Evolutionary conservation across 1,284 basidiomycete genomes (phyloP).

Genomic region (Sporisorium graminicola): DNA sequence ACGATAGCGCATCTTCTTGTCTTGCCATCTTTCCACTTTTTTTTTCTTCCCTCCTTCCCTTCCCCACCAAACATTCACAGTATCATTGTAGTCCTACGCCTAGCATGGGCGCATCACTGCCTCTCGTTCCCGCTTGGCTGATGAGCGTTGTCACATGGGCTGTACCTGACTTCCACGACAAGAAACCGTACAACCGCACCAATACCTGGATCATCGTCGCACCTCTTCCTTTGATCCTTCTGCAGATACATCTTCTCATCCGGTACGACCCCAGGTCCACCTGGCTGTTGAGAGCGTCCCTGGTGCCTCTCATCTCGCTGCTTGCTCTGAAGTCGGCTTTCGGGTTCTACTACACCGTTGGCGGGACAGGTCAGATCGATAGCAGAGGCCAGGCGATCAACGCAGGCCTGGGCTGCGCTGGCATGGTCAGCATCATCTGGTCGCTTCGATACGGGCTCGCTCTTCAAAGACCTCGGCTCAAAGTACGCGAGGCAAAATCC

Average conservation of each 20-base stretch:
- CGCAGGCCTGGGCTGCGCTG: conserved; percentile 22
- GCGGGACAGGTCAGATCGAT: conserved; percentile 21
- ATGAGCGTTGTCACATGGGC: conserved; percentile 13
- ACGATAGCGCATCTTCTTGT: background rate
- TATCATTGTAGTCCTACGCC: background rate
- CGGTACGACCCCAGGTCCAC: conserved; percentile 27
- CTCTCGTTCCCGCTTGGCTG: conserved; percentile 8
- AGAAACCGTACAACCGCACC: conserved; percentile 15
- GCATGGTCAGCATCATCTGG: conserved; percentile 10
- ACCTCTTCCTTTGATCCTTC: conserved; percentile 12
- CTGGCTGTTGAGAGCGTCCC: conserved; percentile 14
- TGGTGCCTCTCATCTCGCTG: conserved; percentile 28
- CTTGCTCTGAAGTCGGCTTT: conserved; percentile 24
- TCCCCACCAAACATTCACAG: background rate
- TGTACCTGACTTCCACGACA: conserved; percentile 32
- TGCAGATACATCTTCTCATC: conserved; percentile 41
- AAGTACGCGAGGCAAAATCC: background rate
- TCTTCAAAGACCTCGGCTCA: conserved; percentile 19
- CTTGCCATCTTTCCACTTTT: background rate
- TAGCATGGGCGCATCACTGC: background rate
- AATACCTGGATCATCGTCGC: conserved; percentile 19
- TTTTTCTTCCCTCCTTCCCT: background rate
- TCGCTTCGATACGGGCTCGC: conserved; percentile 24
- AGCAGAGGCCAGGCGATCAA: conserved; percentile 34
- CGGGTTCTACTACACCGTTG: conserved; percentile 20